These are phyloP conservation scores for Colletotrichum euphorbiae DNA, from an alignment of 2,329 filamentous ascomycete species.

Conservation along the genomic window DNA sequence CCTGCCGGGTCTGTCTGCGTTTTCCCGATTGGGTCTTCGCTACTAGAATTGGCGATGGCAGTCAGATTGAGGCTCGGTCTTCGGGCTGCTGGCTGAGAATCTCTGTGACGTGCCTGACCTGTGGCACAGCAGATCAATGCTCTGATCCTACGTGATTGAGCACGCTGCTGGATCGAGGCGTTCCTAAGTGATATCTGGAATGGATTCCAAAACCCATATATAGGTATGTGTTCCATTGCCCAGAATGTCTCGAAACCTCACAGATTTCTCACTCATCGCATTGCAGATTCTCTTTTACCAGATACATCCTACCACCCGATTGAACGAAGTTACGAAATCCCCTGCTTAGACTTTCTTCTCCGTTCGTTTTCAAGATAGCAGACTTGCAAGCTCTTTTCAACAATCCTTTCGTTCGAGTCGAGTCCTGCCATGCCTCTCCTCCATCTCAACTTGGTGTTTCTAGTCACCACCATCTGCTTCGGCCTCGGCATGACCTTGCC, in stretches of 20 bases:
- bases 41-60: background rate
- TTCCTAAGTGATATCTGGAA: no score
- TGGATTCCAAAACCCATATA: no score
- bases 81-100: background rate
- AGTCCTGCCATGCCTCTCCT: background rate
- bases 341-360: no score
- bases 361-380: background rate
- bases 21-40: conserved; percentile 17
- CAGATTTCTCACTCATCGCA: no score
- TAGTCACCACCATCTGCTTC: background rate
- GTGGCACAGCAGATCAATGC: background rate
- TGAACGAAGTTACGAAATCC: no score
- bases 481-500: background rate
- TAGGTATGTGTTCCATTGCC: no score
- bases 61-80: background rate
- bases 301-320: no score
- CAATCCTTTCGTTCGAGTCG: no score
- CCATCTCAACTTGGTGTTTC: background rate
- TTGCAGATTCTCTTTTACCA: background rate
- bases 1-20: background rate
- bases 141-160: no score
- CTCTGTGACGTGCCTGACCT: background rate
- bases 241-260: no score
- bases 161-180: background rate
- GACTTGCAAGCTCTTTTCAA: no score